These are phyloP conservation scores for Aspergillus olivimuriae DNA, from an alignment of 495 filamentous ascomycete species.

Conservation along the genomic window DNA sequence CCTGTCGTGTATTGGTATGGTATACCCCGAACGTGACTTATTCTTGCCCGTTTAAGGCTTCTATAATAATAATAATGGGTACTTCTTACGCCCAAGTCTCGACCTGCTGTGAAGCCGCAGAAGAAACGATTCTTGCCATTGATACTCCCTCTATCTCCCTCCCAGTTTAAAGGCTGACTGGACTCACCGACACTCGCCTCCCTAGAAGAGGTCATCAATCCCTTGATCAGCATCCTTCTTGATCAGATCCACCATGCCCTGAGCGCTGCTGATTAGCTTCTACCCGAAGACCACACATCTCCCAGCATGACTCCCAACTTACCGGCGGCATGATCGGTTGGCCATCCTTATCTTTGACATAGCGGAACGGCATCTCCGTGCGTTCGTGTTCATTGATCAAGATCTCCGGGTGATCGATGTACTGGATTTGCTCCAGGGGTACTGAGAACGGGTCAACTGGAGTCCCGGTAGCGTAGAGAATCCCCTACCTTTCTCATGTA, in stretches of 20 bases:
- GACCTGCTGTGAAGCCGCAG: too few relatives aligned
- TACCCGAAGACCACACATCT: too few relatives aligned
- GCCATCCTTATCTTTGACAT: conserved; percentile 69
- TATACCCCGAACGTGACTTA: too few relatives aligned
- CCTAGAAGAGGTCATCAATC: conserved; percentile 77
- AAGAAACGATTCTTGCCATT: too few relatives aligned
- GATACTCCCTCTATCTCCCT: too few relatives aligned
- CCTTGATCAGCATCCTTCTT: conserved; percentile 89
- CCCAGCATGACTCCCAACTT: conserved; percentile 22
- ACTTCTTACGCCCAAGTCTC: too few relatives aligned
- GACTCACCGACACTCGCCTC: neutral
- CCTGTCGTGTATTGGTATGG: neutral
- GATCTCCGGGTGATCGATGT: conserved; percentile 82
- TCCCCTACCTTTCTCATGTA: conserved; percentile 68
- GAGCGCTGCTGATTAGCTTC: too few relatives aligned
- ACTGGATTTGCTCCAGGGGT: conserved; percentile 67
- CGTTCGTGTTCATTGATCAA: conserved; percentile 85
- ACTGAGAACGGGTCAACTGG: conserved; percentile 41
- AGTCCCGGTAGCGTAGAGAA: neutral
- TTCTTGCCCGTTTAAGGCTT: conserved; percentile 15
- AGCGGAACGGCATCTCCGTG: conserved; percentile 95
- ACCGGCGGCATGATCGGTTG: conserved; percentile 87
- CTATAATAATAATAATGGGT: conserved; percentile 15
- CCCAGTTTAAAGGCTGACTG: too few relatives aligned
- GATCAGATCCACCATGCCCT: conserved; percentile 95